These are phyloP conservation scores for Saccharomycopsis oosterbeekiorum DNA, from an alignment of 805 yeast genomes.

Conservation along the genomic window DNA sequence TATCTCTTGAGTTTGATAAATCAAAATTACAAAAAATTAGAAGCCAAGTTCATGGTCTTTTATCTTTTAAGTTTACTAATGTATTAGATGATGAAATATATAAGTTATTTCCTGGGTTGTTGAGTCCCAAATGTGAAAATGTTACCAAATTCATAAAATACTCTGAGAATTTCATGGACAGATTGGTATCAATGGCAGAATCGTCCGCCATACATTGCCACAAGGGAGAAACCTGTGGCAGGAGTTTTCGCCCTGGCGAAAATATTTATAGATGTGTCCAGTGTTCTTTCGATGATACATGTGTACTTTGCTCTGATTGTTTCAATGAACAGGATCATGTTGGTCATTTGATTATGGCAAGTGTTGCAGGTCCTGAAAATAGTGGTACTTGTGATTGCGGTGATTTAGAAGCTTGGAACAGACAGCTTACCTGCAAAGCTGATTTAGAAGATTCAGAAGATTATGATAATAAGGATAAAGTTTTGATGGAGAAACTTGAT, in stretches of 20 bases:
- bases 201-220: slow-evolving; percentile 27
- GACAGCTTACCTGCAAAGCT: slow-evolving; percentile 25
- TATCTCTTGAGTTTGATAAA: background rate
- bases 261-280: slow-evolving; percentile 64
- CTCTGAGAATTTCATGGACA: background rate
- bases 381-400: slow-evolving; percentile 81
- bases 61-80: background rate
- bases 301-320: slow-evolving; percentile 67
- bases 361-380: slow-evolving; percentile 21
- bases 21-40: background rate
- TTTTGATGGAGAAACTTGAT: slow-evolving; percentile 34
- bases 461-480: slow-evolving; percentile 23
- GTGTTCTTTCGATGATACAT: slow-evolving; percentile 69
- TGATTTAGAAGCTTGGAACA: slow-evolving; percentile 75
- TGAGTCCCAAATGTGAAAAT: background rate
- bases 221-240: slow-evolving; percentile 56
- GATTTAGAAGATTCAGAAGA: slow-evolving; percentile 17
- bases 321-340: slow-evolving; percentile 61
- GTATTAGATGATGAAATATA: background rate
- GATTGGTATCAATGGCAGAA: background rate
- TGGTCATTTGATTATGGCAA: slow-evolving; percentile 46
- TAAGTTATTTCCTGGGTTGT: background rate
- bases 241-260: slow-evolving; percentile 49
- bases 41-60: background rate
- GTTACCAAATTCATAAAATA: background rate